Conservation (phyloP, 73 alveolate species). For the Stentor coeruleus region DNA sequence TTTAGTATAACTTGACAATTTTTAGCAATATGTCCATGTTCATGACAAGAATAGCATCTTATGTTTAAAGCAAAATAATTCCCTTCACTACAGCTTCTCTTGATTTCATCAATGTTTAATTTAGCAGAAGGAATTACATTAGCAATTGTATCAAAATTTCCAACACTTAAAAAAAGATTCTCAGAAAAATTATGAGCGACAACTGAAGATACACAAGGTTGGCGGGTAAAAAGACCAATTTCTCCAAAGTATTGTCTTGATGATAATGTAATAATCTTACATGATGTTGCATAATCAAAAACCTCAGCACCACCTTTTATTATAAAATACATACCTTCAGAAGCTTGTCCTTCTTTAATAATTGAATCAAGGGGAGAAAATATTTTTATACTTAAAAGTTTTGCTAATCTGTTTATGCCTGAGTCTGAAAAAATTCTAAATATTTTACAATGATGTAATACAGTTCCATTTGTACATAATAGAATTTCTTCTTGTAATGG, state of each 20-base stretch:
- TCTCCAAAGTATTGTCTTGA: neutral
- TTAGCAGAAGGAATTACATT: neutral
- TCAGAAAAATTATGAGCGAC: neutral
- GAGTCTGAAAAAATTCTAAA: too few species aligned
- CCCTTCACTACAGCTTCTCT: constrained; percentile 11
- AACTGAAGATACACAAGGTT: neutral
- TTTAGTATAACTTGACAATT: constrained; percentile 28
- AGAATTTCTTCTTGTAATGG: too few species aligned
- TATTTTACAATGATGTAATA: too few species aligned
- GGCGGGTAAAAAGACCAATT: neutral
- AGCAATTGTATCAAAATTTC: neutral
- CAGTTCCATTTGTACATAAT: too few species aligned
- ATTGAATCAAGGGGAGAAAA: neutral
- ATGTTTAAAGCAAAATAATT: constrained; percentile 33
- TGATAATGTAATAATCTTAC: neutral
- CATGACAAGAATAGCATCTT: constrained; percentile 48
- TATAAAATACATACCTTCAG: neutral
- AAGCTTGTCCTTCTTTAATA: neutral
- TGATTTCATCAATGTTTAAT: neutral
- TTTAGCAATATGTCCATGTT: constrained; percentile 42
- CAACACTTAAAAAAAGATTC: neutral
- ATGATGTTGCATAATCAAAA: neutral
- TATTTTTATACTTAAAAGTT: neutral
- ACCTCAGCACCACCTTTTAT: neutral
- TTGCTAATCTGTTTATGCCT: too few species aligned